Base-by-base conservation (phyloP, 2,329 filamentous ascomycete species). In the Alternaria arbusti region DNA sequence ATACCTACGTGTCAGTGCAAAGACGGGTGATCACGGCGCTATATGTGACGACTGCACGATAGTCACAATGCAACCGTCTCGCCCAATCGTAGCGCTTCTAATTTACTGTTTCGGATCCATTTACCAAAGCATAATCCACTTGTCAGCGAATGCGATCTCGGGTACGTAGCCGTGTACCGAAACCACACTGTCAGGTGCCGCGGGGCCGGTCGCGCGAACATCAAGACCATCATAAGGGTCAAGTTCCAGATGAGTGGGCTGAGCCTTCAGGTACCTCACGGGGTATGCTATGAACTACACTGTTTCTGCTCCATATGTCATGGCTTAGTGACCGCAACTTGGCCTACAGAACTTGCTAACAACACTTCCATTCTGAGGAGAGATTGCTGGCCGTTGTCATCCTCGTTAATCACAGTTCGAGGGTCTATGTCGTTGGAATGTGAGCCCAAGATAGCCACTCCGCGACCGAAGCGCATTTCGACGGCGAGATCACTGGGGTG, bases 1-100 rank as follows among this genome's bases (percentile, higher is more conserved):
- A 52, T 52, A 40, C 13, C 1, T 52, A 52, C 49, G 30, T 52
- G 30, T 40, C 49, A 13, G 22, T 9, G 30, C 49, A 23, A n/a
- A 13, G 20, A 12, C 20, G 28, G 15, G 9, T 30, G 8, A 17
- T 36, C 49, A 36, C 12, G 30, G 32, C 49, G 49, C 49, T 52
- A 52, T 17, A 6, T 32, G 6, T 40, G 12, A 46, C 2, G 5
- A 15, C 49, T 52, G 49, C 49, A 52, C 13, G 30, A 52, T 40
- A 25, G 36, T 52, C 49, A 40, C 28, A 40, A 25, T 8, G 1
- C 3, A 2, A 52, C 0, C 3, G 22, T 20, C 1, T 22, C 9
- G 3, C 10, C 49, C 49, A 52, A 52, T 40, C 20, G 49, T 12
- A 12, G 22, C 20, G 28, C 49, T 52, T 0, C 49, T 1, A 12